Evolutionary conservation across 2,329 filamentous ascomycete genomes (phyloP).

Genomic region (Westerdykella ornata): DNA sequence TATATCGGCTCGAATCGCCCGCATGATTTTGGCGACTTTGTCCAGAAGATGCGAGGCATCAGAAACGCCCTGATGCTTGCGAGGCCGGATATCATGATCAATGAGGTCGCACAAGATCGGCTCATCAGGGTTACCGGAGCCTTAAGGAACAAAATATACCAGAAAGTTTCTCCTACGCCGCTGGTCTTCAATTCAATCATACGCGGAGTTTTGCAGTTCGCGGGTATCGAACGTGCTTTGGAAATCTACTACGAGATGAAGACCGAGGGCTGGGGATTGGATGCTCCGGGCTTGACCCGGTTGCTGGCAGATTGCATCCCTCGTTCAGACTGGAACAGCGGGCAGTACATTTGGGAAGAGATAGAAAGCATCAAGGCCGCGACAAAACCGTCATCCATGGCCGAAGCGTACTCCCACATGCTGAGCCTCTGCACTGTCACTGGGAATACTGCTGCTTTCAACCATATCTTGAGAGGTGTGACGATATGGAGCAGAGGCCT

Average conservation of each 20-base stretch:
- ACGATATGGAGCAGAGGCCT: not conserved
- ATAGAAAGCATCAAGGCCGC: constrained; percentile 30
- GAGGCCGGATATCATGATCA: constrained; percentile 34
- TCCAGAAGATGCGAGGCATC: constrained; percentile 40
- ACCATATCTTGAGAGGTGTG: constrained; percentile 27
- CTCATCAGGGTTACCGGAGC: constrained; percentile 15
- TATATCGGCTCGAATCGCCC: constrained; percentile 30
- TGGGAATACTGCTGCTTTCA: constrained; percentile 28
- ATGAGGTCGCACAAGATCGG: constrained; percentile 20
- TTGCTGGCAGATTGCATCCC: constrained; percentile 40
- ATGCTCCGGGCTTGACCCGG: constrained; percentile 33
- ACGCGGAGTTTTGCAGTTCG: constrained; percentile 40
- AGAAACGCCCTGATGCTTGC: constrained; percentile 38
- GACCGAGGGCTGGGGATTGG: constrained; percentile 42
- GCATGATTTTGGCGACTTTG: constrained; percentile 33
- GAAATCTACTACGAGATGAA: constrained; percentile 40
- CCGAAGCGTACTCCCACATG: constrained; percentile 28
- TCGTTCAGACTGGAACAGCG: constrained; percentile 33
- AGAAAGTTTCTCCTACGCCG: constrained; percentile 41
- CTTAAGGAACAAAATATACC: constrained; percentile 30
- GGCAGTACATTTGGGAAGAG: constrained; percentile 39
- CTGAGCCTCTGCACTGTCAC: constrained; percentile 28
- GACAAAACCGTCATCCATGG: constrained; percentile 17
- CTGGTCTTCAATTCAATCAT: constrained; percentile 41
- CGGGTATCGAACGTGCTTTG: constrained; percentile 41